Conservation (phyloP, 148 eudicot species). For the Camellia lanceoleosa region DNA sequence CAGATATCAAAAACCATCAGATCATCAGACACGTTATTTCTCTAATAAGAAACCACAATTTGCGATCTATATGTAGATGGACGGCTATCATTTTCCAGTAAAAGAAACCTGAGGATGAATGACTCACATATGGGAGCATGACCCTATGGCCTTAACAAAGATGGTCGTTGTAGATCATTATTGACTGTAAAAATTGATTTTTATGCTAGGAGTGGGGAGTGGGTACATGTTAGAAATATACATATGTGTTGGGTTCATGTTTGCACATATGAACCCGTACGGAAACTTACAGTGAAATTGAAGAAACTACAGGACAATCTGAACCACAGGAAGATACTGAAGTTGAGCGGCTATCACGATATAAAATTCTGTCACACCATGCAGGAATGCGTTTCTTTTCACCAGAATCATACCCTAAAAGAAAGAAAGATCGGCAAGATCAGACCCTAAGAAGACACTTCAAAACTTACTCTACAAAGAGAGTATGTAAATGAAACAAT, state of each 20-base stretch:
- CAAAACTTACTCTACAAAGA: background rate
- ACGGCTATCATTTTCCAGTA: background rate
- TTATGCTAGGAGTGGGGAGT: background rate
- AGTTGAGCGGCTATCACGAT: slow-evolving; percentile 82
- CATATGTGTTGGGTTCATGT: background rate
- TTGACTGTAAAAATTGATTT: background rate
- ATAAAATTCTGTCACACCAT: slow-evolving; percentile 95
- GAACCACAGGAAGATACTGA: slow-evolving; percentile 75
- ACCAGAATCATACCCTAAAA: slow-evolving; percentile 91
- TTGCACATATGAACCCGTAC: background rate
- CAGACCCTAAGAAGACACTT: background rate
- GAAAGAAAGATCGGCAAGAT: background rate
- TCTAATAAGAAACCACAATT: background rate
- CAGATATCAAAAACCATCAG: background rate
- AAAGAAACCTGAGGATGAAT: background rate
- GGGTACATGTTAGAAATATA: background rate
- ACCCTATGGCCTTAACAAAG: background rate
- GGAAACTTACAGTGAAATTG: slow-evolving; percentile 64
- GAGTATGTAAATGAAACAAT: background rate
- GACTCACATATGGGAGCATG: background rate
- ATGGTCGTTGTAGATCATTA: background rate
- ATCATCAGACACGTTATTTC: background rate
- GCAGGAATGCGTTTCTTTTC: slow-evolving; percentile 99
- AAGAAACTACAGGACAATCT: slow-evolving; percentile 89
- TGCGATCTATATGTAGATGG: background rate